Conservation (phyloP, 148 eudicot genomes). For the Nepenthes mirabilis region DNA sequence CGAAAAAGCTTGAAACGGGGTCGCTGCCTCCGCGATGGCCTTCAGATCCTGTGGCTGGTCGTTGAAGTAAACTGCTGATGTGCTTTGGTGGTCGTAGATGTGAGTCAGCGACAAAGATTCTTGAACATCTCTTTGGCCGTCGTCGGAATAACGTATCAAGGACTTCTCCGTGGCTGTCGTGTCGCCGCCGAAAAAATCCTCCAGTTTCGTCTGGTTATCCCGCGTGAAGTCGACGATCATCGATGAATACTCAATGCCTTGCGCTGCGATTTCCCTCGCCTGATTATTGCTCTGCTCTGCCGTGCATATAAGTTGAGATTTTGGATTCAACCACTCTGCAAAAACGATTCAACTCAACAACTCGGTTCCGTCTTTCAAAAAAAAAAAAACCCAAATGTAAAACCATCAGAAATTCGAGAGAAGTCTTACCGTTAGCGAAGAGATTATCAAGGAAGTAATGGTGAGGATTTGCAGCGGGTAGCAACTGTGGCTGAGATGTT, state of each 20-base stretch:
- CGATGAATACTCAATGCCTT: conserved; percentile 6
- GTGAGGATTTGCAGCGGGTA: conserved; percentile 13
- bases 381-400: too few relatives aligned
- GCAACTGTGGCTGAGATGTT: conserved; percentile 13
- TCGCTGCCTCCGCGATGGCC: conserved; percentile 7
- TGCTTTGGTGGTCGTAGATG: conserved; percentile 38
- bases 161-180: conserved; percentile 6
- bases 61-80: conserved; percentile 19
- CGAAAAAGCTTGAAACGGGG: conserved; percentile 39
- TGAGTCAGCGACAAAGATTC: conserved; percentile 76
- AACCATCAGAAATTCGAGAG: neutral
- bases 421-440: neutral
- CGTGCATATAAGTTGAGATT: conserved; percentile 16
- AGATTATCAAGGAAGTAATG: conserved; percentile 18
- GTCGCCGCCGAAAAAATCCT: conserved; percentile 77
- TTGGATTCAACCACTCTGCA: neutral
- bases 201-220: conserved; percentile 33
- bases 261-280: conserved; percentile 4
- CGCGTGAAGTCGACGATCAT: conserved; percentile 2
- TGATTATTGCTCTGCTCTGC: conserved; percentile 5
- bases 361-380: neutral
- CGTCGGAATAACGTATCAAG: conserved; percentile 18
- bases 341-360: neutral
- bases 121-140: conserved; percentile 37
- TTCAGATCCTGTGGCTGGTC: conserved; percentile 11